Conservation (phyloP, 306 rosid species). For the Castanopsis chinensis region DNA sequence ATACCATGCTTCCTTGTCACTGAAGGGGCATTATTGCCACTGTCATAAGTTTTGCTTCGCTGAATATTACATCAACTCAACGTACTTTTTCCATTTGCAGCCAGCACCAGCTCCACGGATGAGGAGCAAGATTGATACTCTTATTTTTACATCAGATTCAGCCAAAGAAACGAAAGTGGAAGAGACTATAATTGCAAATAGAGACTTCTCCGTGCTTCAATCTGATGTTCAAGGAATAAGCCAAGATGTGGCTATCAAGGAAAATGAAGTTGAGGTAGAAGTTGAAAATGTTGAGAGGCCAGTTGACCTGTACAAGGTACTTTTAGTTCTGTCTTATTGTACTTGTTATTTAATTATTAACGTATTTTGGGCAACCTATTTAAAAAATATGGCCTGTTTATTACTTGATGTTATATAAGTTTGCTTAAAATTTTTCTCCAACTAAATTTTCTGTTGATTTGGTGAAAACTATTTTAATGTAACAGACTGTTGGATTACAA, state of each 20-base stretch:
- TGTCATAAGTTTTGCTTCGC: background rate
- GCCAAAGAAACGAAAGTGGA: slow-evolving; percentile 55
- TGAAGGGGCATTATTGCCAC: background rate
- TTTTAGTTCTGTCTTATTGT: background rate
- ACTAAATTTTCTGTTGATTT: too few relatives aligned
- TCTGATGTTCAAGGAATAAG: slow-evolving; percentile 35
- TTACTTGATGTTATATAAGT: too few relatives aligned
- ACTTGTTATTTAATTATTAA: background rate
- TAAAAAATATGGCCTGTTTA: background rate
- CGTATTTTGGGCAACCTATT: background rate
- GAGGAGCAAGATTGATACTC: slow-evolving; percentile 78
- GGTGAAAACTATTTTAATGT: too few relatives aligned
- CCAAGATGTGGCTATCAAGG: slow-evolving; percentile 37
- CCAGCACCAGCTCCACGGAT: slow-evolving; percentile 90
- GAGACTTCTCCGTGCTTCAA: slow-evolving; percentile 32
- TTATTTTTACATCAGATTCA: slow-evolving; percentile 83
- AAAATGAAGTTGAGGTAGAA: slow-evolving; percentile 55
- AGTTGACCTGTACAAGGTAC: slow-evolving; percentile 94
- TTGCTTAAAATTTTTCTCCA: too few relatives aligned
- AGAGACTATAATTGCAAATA: slow-evolving; percentile 36
- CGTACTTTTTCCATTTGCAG: slow-evolving; percentile 45
- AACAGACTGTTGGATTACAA: too few relatives aligned
- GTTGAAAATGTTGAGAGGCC: slow-evolving; percentile 93
- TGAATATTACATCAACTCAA: background rate
- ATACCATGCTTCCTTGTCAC: background rate